Conservation (phyloP, 108 stramenopile genomes). For the Cyclostephanos tholiformis region DNA sequence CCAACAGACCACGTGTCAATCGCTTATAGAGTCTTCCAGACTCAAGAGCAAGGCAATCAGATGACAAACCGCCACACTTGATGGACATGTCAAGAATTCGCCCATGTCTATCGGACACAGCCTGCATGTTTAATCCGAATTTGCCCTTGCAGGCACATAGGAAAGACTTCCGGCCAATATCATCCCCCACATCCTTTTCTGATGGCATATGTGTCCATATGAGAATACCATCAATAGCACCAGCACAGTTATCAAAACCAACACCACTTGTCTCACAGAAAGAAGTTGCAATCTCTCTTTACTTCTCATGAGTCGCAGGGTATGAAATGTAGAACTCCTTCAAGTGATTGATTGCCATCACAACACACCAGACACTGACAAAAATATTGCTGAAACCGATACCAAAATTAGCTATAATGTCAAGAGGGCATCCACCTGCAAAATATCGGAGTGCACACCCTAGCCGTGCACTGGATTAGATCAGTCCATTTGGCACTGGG, state of each 20-base stretch:
- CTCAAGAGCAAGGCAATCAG: conserved; percentile 33
- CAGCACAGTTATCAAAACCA: conserved; percentile 31
- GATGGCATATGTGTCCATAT: conserved; percentile 34
- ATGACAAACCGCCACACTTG: conserved; percentile 22
- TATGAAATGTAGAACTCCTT: conserved; percentile 14
- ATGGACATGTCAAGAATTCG: conserved; percentile 37
- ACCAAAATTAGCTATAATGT: conserved; percentile 12
- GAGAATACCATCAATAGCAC: conserved; percentile 48
- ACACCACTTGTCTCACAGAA: conserved; percentile 23
- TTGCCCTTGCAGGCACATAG: conserved; percentile 41
- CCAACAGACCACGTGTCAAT: conserved; percentile 17
- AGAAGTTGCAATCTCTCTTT: conserved; percentile 31
- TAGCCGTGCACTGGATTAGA: neutral
- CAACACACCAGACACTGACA: conserved; percentile 9
- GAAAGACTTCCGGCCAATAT: conserved; percentile 11
- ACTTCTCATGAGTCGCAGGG: conserved; percentile 25
- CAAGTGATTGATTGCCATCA: conserved; percentile 8
- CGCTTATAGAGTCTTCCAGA: neutral
- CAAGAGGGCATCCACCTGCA: conserved; percentile 17
- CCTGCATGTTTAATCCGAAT: conserved; percentile 40
- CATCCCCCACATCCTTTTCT: conserved; percentile 15
- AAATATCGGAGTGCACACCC: conserved; percentile 14
- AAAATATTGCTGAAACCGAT: conserved; percentile 11
- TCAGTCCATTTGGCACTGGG: conserved; percentile 7
- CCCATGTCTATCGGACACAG: conserved; percentile 19